Evolutionary conservation across 208 protist species (phyloP).

Genomic region (Wallacemonas rigidus): DNA sequence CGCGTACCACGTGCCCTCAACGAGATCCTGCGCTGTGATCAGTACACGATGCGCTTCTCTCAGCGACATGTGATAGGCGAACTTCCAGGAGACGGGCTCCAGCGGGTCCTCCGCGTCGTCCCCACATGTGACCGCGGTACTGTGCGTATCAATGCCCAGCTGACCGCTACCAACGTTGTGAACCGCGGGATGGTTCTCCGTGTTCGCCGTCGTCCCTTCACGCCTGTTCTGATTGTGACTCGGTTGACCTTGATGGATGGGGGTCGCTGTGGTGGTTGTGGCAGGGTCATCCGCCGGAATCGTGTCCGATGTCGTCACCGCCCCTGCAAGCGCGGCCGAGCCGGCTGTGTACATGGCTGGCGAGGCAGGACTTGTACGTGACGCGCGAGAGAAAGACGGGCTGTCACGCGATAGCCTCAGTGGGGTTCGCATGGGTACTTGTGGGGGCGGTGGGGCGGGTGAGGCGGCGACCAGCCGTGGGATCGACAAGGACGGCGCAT

Average conservation of each 20-base stretch:
- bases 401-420: neutral
- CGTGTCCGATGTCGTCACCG: neutral
- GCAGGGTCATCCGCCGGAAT: too few relatives aligned
- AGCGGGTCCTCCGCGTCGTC: slow-evolving; percentile 38
- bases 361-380: neutral
- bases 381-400: neutral
- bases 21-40: slow-evolving; percentile 61
- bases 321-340: neutral
- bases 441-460: neutral
- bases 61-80: slow-evolving; percentile 84
- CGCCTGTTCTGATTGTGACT: neutral
- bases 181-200: too few relatives aligned
- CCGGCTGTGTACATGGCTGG: slow-evolving; percentile 13
- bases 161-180: too few relatives aligned
- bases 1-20: slow-evolving; percentile 60
- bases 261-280: too few relatives aligned
- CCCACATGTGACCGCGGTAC: neutral
- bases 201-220: too few relatives aligned
- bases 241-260: neutral
- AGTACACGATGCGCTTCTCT: slow-evolving; percentile 48
- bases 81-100: slow-evolving; percentile 85
- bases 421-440: neutral
- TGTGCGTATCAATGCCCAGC: too few relatives aligned
- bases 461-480: too few relatives aligned
- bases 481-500: too few relatives aligned